Evolutionary conservation across 2,329 filamentous ascomycete genomes (phyloP).

Genomic region (Myriosclerotinia duriaeana): DNA sequence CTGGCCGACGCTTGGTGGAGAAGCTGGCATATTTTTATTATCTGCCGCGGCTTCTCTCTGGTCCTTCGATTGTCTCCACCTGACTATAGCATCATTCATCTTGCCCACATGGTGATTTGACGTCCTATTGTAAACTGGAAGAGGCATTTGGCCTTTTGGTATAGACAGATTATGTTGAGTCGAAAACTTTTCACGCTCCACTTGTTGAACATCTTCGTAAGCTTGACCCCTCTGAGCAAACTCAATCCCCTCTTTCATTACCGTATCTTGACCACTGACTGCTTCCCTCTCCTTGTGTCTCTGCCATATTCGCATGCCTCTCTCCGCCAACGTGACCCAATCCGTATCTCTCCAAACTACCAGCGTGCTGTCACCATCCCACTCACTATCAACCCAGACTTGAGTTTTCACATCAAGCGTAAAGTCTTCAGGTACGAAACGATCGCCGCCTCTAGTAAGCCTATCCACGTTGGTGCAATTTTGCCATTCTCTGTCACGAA

Average conservation of each 20-base stretch:
- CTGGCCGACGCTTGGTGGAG: neutral
- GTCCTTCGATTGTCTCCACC: neutral
- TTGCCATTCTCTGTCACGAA: conserved; percentile 12
- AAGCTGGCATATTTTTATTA: neutral
- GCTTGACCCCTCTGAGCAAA: neutral
- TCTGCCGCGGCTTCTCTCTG: neutral
- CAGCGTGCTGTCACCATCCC: conserved; percentile 3
- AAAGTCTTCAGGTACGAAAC: neutral
- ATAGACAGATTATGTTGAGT: no score
- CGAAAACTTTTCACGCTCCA: neutral
- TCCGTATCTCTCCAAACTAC: conserved; percentile 20
- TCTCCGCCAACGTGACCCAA: conserved; percentile 17
- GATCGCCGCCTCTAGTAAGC: neutral
- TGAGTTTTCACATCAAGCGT: neutral
- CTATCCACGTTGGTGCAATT: conserved; percentile 11
- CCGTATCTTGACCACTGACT: neutral
- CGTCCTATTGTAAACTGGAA: neutral
- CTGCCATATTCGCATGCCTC: neutral
- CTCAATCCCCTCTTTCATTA: accelerated
- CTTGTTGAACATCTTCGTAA: neutral
- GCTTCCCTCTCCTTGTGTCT: no score
- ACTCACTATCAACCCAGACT: conserved; percentile 18
- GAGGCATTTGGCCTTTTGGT: neutral
- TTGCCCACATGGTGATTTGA: neutral
- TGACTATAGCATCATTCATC: neutral